phyloP scores from a whole-genome alignment of 306 rosid species.

The Parietaria judaica region DNA sequence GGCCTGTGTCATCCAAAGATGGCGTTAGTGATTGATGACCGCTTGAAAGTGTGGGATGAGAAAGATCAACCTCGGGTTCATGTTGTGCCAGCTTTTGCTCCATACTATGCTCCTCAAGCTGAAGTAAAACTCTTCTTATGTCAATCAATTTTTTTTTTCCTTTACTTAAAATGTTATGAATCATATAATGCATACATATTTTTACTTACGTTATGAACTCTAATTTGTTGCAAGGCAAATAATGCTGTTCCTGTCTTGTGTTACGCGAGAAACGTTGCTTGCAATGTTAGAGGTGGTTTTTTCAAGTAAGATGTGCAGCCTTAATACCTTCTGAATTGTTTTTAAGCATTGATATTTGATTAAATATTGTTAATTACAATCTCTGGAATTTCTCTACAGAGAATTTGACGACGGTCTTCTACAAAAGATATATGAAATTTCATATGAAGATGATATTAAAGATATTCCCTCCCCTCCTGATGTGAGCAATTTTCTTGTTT shows the following conservation, averaged over 20 bases:
- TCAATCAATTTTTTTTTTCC: constrained; percentile 20
- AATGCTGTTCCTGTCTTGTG: constrained; percentile 84
- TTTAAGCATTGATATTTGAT: not conserved
- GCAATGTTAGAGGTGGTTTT: constrained; percentile 96
- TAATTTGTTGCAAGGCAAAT: constrained; percentile 52
- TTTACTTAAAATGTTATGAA: constrained; percentile 1
- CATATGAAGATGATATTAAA: constrained; percentile 69
- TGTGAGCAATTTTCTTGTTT: constrained; percentile 82
- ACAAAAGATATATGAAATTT: constrained; percentile 67
- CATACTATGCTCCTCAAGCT: constrained; percentile 96
- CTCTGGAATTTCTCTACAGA: constrained; percentile 29
- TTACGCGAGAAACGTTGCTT: constrained; percentile 96
- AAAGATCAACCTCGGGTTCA: constrained; percentile 96
- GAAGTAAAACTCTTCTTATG: constrained; percentile 44
- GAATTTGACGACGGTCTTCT: constrained; percentile 86
- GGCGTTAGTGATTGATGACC: constrained; percentile 97
- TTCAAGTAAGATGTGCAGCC: constrained; percentile 59
- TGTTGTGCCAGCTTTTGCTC: constrained; percentile 99
- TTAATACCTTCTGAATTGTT: constrained; percentile 1
- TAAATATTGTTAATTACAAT: no score
- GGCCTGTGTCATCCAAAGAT: constrained; percentile 89
- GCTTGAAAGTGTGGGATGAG: constrained; percentile 99
- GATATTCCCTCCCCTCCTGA: constrained; percentile 76
- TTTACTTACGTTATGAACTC: constrained; percentile 6
- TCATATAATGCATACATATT: not conserved